Evolutionary conservation across 371 early-diverging fungal genomes (phyloP).

Genomic region (Mortierella sp.): DNA sequence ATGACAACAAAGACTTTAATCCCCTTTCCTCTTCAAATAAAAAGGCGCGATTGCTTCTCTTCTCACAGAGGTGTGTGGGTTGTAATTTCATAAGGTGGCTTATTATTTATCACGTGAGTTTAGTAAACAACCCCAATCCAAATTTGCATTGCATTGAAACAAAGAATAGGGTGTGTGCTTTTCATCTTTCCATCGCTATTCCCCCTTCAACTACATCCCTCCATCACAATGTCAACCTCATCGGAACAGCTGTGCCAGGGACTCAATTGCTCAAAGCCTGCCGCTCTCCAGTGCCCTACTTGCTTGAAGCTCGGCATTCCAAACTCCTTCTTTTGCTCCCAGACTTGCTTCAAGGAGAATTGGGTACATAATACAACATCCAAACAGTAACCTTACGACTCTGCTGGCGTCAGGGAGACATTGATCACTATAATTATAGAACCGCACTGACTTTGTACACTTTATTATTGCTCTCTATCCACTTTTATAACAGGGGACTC

Average conservation of each 20-base stretch:
- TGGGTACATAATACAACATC: constrained; percentile 83
- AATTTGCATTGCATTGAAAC: too few species aligned
- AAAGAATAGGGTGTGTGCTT: too few species aligned
- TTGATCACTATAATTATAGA: too few species aligned
- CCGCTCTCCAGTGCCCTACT: constrained; percentile 89
- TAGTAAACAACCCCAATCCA: neutral
- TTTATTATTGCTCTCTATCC: too few species aligned
- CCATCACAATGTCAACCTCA: too few species aligned
- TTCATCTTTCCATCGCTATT: too few species aligned
- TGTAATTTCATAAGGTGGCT: neutral
- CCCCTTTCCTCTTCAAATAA: neutral
- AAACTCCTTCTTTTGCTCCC: constrained; percentile 87
- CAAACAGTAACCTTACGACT: too few species aligned
- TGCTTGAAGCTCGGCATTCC: constrained; percentile 81
- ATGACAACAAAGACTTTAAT: neutral
- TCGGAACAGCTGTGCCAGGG: constrained; percentile 65
- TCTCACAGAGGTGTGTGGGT: too few species aligned
- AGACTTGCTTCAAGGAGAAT: constrained; percentile 88
- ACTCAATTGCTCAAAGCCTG: constrained; percentile 77
- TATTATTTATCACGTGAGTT: neutral
- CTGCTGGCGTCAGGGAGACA: too few species aligned
- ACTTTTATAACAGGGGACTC: too few species aligned
- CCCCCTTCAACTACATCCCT: too few species aligned
- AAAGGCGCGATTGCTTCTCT: neutral
- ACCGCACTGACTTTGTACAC: too few species aligned